Base-by-base conservation (phyloP, 441 rosid species). In the Gossypium lobatum region DNA sequence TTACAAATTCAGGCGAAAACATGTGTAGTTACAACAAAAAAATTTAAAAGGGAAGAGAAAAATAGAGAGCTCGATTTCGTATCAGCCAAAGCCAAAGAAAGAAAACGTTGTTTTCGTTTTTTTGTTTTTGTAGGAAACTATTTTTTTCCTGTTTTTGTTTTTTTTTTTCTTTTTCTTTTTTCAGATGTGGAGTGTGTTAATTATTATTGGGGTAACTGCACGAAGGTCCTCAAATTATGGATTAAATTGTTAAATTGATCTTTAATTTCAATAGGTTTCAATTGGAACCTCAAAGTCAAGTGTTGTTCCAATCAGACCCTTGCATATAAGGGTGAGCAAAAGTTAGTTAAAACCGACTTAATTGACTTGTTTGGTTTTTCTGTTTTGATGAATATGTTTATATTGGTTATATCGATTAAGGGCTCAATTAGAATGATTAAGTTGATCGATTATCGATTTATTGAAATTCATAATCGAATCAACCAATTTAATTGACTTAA, bases 1-100 rank as follows among this genome's bases (percentile, higher is more conserved):
- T 79, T 76, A 79, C 82, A 73, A 84, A 80, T 78, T 79, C 20
- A 71, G 50, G 65, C 37, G 26, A 61, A 50, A 71, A 71, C 37
- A 4, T 31, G 64, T 20, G 78, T 58, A 60, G 52, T 18, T 20
- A 54, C 59, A 21, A 55, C 42, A 57, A 16, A 17, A 31, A 31
- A 31, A 31, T 4, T 48, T 48, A 48, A 31, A 31, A 31, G 37
- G 37, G 55, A 48, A 48, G 63, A 28, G 72, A 75, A 17, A 64
- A 74, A 64, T 64, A 73, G 66, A 67, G 6, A 48, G 50, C 52
- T 50, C 73, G 79, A 67, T 80, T 85, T 80, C 75, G 16, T 84
- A 85, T 79, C 83, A 75, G 71, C 79, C 75, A 77, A 64, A 53
- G 69, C 34, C 8, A 13, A 10, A 50, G 1, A 31, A 37, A 17